Evolutionary conservation across 2,329 filamentous ascomycete species (phyloP), one percentile per base, ranked within the genome.

Genomic region (Leptographium flavum): DNA sequence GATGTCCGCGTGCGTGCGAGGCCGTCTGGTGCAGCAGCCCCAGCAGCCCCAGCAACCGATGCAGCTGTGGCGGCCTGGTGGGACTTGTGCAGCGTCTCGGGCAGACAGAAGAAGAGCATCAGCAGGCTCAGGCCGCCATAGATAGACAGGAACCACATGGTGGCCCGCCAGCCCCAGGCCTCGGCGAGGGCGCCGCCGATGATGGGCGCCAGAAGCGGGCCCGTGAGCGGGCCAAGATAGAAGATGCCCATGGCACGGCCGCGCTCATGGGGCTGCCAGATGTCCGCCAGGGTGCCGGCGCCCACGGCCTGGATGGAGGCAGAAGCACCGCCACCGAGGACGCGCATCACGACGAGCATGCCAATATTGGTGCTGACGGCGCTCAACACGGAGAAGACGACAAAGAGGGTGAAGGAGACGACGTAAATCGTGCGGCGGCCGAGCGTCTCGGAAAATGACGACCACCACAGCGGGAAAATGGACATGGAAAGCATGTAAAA

Each of bases 381-480:
- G 43, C 75, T 77, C 35, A 86, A 65, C 15, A 83, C 64, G 43
- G 79, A 80, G 63, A 83, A 90, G 33, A 88, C 50, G 45, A 80
- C 65, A 56, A 86, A 88, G 14, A 90, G 64, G 21, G 69, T 58
- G 58, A 92, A 92, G 0, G 83, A 87, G 30, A 74, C 63, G 28
- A 93, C 62, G 58, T 90, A 92, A 53, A 93, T 82, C n/a, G 77
- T 79, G 21, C 86, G 75, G 35, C 86, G 75, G 13, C 86, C 86
- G 1, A 76, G 62, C 1, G 68, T 68, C 54, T 92, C 86, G 9
- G 81, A 86, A 56, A 92, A 87, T 2, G 80, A 81, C 1, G 81
- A 86, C 83, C 83, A 92, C 85, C 85, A 92, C 1, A 93, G 68
- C 0, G 86, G 86, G 53, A 87, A 90, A 38, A 92, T 85, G 45